Percentiles rank a stretch among this genome's conserved stretches.
phyloP scores from a whole-genome alignment of 129 eudicot species.

The Cynara cardunculus region DNA sequence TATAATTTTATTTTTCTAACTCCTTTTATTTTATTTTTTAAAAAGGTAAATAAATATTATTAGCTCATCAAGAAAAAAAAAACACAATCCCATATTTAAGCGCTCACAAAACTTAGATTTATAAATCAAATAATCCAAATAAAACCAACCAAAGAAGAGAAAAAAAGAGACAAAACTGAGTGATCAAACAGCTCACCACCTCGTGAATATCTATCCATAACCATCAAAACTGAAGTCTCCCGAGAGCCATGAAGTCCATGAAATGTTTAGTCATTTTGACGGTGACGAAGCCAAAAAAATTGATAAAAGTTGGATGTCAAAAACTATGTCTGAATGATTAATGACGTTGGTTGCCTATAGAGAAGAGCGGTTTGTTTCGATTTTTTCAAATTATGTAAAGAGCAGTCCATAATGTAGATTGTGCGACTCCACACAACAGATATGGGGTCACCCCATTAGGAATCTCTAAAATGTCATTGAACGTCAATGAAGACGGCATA shows the following conservation, averaged over 20 bases:
- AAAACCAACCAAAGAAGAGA: not conserved
- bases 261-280: not conserved
- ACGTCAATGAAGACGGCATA: not conserved
- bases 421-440: not conserved
- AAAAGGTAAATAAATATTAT: too few species aligned
- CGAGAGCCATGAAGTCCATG: not conserved
- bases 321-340: not conserved
- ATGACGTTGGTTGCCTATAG: not conserved
- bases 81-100: not conserved
- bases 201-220: not conserved
- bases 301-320: not conserved
- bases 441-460: not conserved
- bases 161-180: not conserved
- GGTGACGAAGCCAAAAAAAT: not conserved
- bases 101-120: not conserved
- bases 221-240: not conserved
- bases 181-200: not conserved
- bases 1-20: not conserved
- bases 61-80: too few species aligned
- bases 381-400: not conserved
- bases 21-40: not conserved
- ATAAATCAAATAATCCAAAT: too few species aligned
- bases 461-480: not conserved
- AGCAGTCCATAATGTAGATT: not conserved
- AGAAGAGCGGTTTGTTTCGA: not conserved